Percentiles rank a stretch among this genome's conserved stretches.
phyloP scores from a whole-genome alignment of 1,284 basidiomycete species.

The Pisolithus thermaeus region DNA sequence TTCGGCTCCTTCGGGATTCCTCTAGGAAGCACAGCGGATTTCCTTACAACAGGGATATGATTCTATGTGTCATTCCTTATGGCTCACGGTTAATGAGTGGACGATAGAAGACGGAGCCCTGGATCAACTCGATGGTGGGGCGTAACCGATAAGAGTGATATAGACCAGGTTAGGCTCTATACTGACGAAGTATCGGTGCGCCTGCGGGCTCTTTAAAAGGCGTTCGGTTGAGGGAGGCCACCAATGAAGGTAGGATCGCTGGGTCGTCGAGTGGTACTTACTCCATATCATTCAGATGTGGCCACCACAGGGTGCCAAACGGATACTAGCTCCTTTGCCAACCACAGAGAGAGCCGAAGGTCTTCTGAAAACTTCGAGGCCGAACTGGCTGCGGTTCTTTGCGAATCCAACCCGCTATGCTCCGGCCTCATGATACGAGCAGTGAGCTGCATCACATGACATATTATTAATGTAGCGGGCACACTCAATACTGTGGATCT shows the following conservation, averaged over 20 bases:
- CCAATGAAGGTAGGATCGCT: no score
- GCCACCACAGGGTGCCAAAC: conserved; percentile 35
- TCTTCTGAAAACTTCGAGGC: conserved; percentile 35
- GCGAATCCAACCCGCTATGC: conserved; percentile 45
- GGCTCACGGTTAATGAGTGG: conserved; percentile 10
- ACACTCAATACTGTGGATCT: conserved; percentile 49
- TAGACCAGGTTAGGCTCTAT: conserved; percentile 18
- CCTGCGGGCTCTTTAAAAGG: conserved; percentile 19
- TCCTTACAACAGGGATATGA: conserved; percentile 19
- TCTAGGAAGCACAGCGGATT: conserved; percentile 18
- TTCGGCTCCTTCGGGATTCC: conserved; percentile 19
- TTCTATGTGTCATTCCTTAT: conserved; percentile 22
- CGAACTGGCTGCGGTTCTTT: conserved; percentile 41
- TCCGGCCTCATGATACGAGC: background rate
- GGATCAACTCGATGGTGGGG: background rate
- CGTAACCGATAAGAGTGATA: conserved; percentile 16
- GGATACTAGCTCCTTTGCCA: conserved; percentile 35
- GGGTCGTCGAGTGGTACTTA: conserved; percentile 7
- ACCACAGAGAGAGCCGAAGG: conserved; percentile 31
- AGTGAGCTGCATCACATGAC: background rate
- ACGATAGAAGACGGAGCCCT: conserved; percentile 14
- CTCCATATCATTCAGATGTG: conserved; percentile 29
- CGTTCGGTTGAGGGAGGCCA: conserved; percentile 1
- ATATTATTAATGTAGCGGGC: conserved; percentile 4
- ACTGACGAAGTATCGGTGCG: conserved; percentile 21